Evolutionary conservation across 371 early-diverging fungal species (phyloP).

Genomic region (Mortierella sp.): DNA sequence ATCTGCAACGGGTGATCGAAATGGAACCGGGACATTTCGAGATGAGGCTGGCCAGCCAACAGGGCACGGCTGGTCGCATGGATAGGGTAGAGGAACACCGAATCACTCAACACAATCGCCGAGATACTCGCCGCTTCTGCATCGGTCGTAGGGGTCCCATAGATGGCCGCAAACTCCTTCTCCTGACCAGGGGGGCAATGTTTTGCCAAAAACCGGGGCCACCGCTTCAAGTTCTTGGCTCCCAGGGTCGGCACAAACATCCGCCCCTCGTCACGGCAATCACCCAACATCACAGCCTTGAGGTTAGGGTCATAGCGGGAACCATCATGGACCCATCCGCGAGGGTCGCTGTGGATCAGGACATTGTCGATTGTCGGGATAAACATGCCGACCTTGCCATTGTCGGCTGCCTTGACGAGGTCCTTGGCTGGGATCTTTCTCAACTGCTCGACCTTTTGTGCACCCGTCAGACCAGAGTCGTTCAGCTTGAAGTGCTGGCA

Average conservation of each 20-base stretch:
- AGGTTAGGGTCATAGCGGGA: conserved; percentile 38
- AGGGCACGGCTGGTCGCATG: conserved; percentile 38
- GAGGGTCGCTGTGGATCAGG: conserved; percentile 32
- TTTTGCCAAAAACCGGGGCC: conserved; percentile 45
- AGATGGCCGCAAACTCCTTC: conserved; percentile 48
- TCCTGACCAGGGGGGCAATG: conserved; percentile 50
- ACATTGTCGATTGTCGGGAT: conserved; percentile 41
- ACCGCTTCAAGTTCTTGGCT: conserved; percentile 39
- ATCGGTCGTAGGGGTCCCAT: conserved; percentile 45
- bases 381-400: conserved; percentile 45
- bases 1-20: conserved; percentile 47
- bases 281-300: conserved; percentile 52
- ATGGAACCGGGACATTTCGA: conserved; percentile 46
- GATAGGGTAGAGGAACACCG: conserved; percentile 48
- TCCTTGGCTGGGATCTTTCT: conserved; percentile 45
- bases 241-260: conserved; percentile 48
- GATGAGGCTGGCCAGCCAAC: neutral
- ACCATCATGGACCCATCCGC: conserved; percentile 41
- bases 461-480: conserved; percentile 16
- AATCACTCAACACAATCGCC: conserved; percentile 43
- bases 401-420: conserved; percentile 37
- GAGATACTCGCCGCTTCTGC: conserved; percentile 44
- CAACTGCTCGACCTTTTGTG: conserved; percentile 36
- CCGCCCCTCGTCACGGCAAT: conserved; percentile 48
- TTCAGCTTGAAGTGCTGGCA: conserved; percentile 35